Evolutionary conservation across 1,139 yeast genomes (phyloP).

Genomic region (Hanseniaspora sp.): DNA sequence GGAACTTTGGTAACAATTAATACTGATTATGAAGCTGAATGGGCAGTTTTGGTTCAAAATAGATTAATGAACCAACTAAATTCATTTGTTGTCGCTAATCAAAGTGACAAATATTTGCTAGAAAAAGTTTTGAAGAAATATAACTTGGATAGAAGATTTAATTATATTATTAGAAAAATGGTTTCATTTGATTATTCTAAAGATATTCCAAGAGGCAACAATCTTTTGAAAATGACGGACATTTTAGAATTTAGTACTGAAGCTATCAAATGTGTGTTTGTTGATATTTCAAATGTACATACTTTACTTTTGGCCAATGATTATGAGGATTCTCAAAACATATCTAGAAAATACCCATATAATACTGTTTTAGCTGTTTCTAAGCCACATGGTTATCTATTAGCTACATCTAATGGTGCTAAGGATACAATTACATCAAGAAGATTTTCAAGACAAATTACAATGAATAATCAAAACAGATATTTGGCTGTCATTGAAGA

Average conservation of each 20-base stretch:
- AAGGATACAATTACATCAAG: conserved; percentile 44
- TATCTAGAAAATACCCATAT: conserved; percentile 31
- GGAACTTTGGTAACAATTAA: conserved; percentile 55
- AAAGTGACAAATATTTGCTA: conserved; percentile 47
- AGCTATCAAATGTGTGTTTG: conserved; percentile 47
- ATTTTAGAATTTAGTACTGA: conserved; percentile 46
- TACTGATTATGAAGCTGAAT: conserved; percentile 38
- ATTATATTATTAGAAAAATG: conserved; percentile 33
- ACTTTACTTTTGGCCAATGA: conserved; percentile 43
- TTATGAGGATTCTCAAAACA: conserved; percentile 41
- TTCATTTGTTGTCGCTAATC: conserved; percentile 57
- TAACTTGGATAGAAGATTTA: conserved; percentile 23
- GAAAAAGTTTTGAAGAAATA: conserved; percentile 35
- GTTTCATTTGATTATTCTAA: conserved; percentile 45
- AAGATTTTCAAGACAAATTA: conserved; percentile 25
- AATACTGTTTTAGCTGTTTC: conserved; percentile 45
- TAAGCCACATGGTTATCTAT: conserved; percentile 38
- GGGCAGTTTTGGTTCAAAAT: conserved; percentile 55
- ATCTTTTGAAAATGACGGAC: conserved; percentile 40
- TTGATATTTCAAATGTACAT: conserved; percentile 58
- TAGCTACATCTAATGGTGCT: conserved; percentile 31
- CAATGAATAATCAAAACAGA: conserved; percentile 36
- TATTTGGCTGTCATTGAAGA: conserved; percentile 20
- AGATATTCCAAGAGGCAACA: conserved; percentile 33
- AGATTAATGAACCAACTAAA: conserved; percentile 40